A percentile compares a stretch with the other conserved stretches of the same genome.
phyloP scores from a whole-genome alignment of 495 filamentous ascomycete species.

The Aspergillus leporis region DNA sequence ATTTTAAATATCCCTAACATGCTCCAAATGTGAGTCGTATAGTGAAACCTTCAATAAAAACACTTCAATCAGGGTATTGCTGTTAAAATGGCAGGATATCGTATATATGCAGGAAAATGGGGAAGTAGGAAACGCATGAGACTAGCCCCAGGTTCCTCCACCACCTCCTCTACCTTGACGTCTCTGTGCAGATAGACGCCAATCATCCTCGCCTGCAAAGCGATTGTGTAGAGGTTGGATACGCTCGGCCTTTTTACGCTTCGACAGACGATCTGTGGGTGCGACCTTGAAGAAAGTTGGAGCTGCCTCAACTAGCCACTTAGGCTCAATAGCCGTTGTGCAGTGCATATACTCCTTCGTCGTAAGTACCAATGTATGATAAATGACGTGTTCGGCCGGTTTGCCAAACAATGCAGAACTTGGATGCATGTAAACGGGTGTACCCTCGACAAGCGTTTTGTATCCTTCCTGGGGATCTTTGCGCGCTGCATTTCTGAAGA shows the following conservation, averaged over 20 bases:
- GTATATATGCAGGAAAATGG: constrained; percentile 7
- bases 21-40: neutral
- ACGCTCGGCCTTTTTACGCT: constrained; percentile 89
- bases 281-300: constrained; percentile 99
- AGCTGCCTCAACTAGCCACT: constrained; percentile 86
- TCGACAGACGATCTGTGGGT: constrained; percentile 81
- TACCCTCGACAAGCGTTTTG: constrained; percentile 93
- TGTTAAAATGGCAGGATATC: neutral
- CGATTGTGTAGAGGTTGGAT: constrained; percentile 95
- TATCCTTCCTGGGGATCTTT: constrained; percentile 97
- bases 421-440: constrained; percentile 92
- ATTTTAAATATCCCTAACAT: neutral
- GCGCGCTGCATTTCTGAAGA: constrained; percentile 92
- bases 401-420: constrained; percentile 91
- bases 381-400: constrained; percentile 93
- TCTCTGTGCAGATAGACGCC: constrained; percentile 87
- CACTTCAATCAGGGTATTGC: constrained; percentile 8
- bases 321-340: constrained; percentile 89
- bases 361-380: constrained; percentile 84
- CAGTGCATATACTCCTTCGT: constrained; percentile 98
- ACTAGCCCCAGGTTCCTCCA: constrained; percentile 91
- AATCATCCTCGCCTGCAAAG: constrained; percentile 88
- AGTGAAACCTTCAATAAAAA: neutral
- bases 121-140: constrained; percentile 12
- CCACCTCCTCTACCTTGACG: constrained; percentile 86